These are phyloP conservation scores for Blastobotrys proliferans DNA, from an alignment of 1,139 yeast genomes.

Conservation along the genomic window DNA sequence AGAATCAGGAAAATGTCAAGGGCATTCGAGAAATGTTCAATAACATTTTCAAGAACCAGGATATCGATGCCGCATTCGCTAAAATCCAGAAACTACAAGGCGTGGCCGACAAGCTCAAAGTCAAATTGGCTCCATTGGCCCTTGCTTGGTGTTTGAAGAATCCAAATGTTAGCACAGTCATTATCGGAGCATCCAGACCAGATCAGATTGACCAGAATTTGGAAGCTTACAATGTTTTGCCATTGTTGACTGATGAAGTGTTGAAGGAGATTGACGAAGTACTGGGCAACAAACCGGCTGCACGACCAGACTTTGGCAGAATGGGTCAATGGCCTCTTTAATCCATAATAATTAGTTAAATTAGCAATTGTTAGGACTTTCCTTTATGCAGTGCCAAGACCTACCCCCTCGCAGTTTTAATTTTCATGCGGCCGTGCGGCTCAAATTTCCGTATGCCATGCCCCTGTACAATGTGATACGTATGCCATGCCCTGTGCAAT, in stretches of 20 bases:
- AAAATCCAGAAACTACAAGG: slow-evolving; percentile 26
- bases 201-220: slow-evolving; percentile 34
- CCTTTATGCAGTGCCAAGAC: background rate
- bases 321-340: slow-evolving; percentile 7
- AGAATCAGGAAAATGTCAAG: slow-evolving; percentile 18
- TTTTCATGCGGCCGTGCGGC: background rate
- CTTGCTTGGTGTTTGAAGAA: slow-evolving; percentile 34
- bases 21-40: slow-evolving; percentile 17
- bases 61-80: slow-evolving; percentile 27
- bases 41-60: slow-evolving; percentile 20
- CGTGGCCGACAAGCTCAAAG: slow-evolving; percentile 31
- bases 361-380: background rate
- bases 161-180: slow-evolving; percentile 33
- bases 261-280: slow-evolving; percentile 31
- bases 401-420: background rate
- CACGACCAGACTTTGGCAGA: slow-evolving; percentile 21
- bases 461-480: no score
- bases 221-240: slow-evolving; percentile 32
- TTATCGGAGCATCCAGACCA: slow-evolving; percentile 35
- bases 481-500: background rate
- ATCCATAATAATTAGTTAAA: background rate
- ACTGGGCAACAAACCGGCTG: slow-evolving; percentile 30
- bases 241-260: slow-evolving; percentile 30
- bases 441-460: background rate
- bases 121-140: slow-evolving; percentile 31